Conservation (phyloP, 192 early-diverging fungal genomes). For the Allomyces macrogynus region DNA sequence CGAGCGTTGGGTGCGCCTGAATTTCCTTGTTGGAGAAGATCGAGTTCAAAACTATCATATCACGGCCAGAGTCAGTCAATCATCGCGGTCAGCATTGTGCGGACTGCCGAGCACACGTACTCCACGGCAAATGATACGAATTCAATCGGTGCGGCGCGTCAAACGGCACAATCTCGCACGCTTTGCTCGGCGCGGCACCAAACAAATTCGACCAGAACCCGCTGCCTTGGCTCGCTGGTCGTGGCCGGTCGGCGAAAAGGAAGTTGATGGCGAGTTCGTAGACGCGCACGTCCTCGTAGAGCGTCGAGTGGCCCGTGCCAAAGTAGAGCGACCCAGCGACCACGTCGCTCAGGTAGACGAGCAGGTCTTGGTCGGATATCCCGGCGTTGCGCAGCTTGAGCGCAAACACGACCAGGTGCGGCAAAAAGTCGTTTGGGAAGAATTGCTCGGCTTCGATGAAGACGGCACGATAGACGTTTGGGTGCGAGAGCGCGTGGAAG, state of each 20-base stretch:
- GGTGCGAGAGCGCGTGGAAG: slow-evolving; percentile 43
- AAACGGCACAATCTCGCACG: slow-evolving; percentile 14
- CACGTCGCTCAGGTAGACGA: slow-evolving; percentile 67
- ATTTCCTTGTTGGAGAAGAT: slow-evolving; percentile 54
- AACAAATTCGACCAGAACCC: neutral
- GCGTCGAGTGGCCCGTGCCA: slow-evolving; percentile 73
- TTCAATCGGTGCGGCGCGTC: slow-evolving; percentile 50
- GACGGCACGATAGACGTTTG: slow-evolving; percentile 69
- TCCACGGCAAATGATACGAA: slow-evolving; percentile 85
- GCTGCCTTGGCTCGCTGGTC: neutral
- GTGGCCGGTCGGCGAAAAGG: slow-evolving; percentile 10
- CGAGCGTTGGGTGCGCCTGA: slow-evolving; percentile 21
- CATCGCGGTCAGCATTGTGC: too few relatives aligned
- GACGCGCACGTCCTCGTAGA: slow-evolving; percentile 76
- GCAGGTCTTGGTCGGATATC: slow-evolving; percentile 63
- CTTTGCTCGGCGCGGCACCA: neutral
- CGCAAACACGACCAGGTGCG: slow-evolving; percentile 66
- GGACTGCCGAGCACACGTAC: slow-evolving; percentile 11
- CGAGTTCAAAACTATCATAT: slow-evolving; percentile 36
- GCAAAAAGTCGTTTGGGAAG: slow-evolving; percentile 56
- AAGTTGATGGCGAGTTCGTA: slow-evolving; percentile 41
- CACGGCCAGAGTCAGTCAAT: too few relatives aligned
- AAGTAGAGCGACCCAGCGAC: slow-evolving; percentile 72
- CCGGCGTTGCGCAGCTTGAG: slow-evolving; percentile 72
- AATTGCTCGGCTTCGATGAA: slow-evolving; percentile 76